Evolutionary conservation across 495 filamentous ascomycete species (phyloP).

Genomic region (Penicillium cosmopolitanum): DNA sequence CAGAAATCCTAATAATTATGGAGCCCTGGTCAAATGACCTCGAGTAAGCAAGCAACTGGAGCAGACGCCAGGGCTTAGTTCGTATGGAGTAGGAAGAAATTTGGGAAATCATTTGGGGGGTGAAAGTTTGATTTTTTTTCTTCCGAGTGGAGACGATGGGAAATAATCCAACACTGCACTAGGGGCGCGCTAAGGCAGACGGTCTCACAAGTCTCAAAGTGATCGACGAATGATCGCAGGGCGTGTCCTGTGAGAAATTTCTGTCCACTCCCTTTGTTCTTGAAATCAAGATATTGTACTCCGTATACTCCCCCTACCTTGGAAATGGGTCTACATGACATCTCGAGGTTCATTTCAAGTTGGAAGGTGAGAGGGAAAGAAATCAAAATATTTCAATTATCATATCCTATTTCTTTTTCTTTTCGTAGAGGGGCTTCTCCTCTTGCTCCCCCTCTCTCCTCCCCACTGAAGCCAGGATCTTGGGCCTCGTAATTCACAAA

Average conservation of each 20-base stretch:
- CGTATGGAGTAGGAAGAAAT: neutral
- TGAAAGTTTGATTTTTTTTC: neutral
- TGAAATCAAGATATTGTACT: neutral
- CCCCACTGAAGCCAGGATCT: conserved; percentile 12
- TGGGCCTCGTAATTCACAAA: conserved; percentile 26
- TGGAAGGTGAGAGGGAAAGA: neutral
- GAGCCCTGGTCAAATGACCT: conserved; percentile 13
- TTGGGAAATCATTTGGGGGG: conserved; percentile 2
- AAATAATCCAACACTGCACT: conserved; percentile 29
- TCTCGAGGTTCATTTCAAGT: neutral
- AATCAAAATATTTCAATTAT: neutral
- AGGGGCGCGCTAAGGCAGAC: conserved; percentile 34
- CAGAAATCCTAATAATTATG: neutral
- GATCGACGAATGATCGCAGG: conserved; percentile 42
- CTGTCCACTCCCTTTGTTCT: conserved; percentile 1
- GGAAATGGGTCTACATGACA: neutral
- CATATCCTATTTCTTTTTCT: neutral
- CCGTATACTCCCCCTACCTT: neutral
- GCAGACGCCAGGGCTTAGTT: conserved; percentile 24
- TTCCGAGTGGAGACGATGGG: conserved; percentile 19
- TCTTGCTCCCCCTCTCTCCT: neutral
- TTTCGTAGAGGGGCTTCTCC: neutral
- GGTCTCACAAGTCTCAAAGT: conserved; percentile 34
- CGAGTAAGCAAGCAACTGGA: conserved; percentile 5
- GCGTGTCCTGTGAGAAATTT: conserved; percentile 1